These are phyloP conservation scores for Adansonia gregorii DNA, from an alignment of 441 rosid genomes.

Conservation along the genomic window DNA sequence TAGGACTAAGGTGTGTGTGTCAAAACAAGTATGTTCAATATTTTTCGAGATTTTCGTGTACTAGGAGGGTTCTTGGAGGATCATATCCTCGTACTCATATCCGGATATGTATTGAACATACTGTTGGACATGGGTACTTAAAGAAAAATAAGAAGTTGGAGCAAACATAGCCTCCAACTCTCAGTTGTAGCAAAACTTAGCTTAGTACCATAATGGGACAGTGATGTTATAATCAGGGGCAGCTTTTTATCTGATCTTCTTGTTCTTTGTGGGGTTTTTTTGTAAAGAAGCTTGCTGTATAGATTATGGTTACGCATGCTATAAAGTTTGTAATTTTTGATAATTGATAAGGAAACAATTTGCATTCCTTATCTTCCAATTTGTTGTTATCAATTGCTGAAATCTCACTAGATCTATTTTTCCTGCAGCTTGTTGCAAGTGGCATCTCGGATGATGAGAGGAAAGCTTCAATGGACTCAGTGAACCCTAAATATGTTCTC, in stretches of 20 bases:
- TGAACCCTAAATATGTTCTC: conserved; percentile 84
- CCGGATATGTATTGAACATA: too few relatives aligned
- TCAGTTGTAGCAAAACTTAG: neutral
- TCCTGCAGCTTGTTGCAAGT: conserved; percentile 62
- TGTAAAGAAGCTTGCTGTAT: neutral
- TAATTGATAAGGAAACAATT: neutral
- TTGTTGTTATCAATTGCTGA: neutral
- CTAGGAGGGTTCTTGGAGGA: too few relatives aligned
- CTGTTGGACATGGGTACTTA: too few relatives aligned
- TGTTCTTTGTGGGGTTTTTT: neutral
- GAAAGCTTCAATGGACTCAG: conserved; percentile 78
- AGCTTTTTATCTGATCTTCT: neutral
- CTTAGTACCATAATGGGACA: neutral
- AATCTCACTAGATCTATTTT: conserved; percentile 9
- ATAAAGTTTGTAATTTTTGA: neutral
- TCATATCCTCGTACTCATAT: too few relatives aligned
- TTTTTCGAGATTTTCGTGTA: too few relatives aligned
- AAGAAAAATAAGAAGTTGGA: too few relatives aligned
- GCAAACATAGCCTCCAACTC: neutral
- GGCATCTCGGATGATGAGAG: conserved; percentile 80
- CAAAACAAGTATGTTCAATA: too few relatives aligned
- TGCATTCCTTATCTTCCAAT: neutral
- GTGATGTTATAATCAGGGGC: neutral
- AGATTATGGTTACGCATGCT: neutral
- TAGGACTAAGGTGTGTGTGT: too few relatives aligned